Conservation (phyloP, 164 flowering plant genomes). For the Paratinospora sagittata region DNA sequence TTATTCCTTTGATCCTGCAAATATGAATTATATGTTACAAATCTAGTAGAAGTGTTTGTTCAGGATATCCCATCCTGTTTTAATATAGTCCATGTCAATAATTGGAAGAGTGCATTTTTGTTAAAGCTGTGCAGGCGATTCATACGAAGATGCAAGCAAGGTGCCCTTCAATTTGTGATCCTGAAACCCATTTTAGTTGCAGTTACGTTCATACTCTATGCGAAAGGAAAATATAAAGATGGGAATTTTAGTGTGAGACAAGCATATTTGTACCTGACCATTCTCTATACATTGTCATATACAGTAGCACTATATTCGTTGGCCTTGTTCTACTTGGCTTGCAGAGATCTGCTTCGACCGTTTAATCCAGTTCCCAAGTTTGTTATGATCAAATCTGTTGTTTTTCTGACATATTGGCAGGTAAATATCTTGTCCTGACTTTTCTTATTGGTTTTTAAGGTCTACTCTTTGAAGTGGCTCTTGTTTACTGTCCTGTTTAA, state of each 20-base stretch:
- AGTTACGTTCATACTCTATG: slow-evolving; percentile 75
- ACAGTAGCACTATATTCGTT: slow-evolving; percentile 83
- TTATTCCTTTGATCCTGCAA: neutral
- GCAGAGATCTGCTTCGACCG: slow-evolving; percentile 87
- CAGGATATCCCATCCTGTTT: neutral
- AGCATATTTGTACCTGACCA: slow-evolving; percentile 79
- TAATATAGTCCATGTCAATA: neutral
- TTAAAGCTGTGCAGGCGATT: slow-evolving; percentile 59
- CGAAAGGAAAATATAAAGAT: slow-evolving; percentile 86
- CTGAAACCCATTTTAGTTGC: slow-evolving; percentile 84
- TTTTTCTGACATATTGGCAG: slow-evolving; percentile 98
- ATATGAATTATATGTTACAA: neutral
- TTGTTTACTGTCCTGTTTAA: neutral
- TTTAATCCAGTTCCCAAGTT: slow-evolving; percentile 97
- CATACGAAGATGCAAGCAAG: slow-evolving; percentile 95
- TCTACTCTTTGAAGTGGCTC: neutral
- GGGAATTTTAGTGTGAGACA: slow-evolving; percentile 86
- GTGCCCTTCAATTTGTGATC: slow-evolving; percentile 93
- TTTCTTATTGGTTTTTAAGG: neutral
- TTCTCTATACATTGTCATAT: slow-evolving; percentile 86
- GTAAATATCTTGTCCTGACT: slow-evolving; percentile 26
- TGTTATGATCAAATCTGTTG: slow-evolving; percentile 83
- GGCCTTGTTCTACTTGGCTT: slow-evolving; percentile 90
- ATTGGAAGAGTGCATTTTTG: neutral
- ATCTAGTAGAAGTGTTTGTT: neutral